Percentiles rank a stretch among this genome's conserved stretches.
These are phyloP conservation scores for Eragrostis curvula DNA, from an alignment of 176 grass and related monocot species.

Conservation along the genomic window DNA sequence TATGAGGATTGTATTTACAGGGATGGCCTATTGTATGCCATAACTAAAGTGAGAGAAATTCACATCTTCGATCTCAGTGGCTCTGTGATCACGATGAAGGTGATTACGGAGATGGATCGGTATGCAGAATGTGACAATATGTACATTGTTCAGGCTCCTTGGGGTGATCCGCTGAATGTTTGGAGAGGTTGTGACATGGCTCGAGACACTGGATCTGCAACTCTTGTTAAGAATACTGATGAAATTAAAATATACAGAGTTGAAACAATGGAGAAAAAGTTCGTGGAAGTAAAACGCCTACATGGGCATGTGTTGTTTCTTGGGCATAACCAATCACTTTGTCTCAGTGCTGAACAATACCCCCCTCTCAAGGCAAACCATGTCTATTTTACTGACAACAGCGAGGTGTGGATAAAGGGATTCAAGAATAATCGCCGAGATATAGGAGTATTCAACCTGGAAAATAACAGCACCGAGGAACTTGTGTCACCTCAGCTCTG, in stretches of 20 bases:
- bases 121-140: background rate
- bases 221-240: background rate
- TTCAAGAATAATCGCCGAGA: background rate
- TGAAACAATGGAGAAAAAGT: background rate
- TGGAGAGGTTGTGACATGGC: background rate
- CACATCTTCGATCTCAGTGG: background rate
- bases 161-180: constrained; percentile 25
- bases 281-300: background rate
- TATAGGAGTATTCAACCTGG: background rate
- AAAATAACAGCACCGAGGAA: background rate
- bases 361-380: background rate
- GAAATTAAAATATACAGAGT: background rate
- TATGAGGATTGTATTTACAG: background rate
- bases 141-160: background rate
- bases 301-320: background rate
- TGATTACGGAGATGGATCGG: background rate
- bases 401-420: background rate
- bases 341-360: background rate
- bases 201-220: background rate
- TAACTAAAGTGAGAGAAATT: background rate
- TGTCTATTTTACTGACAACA: background rate
- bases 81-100: background rate
- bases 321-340: background rate
- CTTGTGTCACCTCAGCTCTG: constrained; percentile 10
- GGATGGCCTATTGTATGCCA: background rate